These are phyloP conservation scores for Acorus gramineus DNA, from an alignment of 106 monocot species.

Conservation along the genomic window DNA sequence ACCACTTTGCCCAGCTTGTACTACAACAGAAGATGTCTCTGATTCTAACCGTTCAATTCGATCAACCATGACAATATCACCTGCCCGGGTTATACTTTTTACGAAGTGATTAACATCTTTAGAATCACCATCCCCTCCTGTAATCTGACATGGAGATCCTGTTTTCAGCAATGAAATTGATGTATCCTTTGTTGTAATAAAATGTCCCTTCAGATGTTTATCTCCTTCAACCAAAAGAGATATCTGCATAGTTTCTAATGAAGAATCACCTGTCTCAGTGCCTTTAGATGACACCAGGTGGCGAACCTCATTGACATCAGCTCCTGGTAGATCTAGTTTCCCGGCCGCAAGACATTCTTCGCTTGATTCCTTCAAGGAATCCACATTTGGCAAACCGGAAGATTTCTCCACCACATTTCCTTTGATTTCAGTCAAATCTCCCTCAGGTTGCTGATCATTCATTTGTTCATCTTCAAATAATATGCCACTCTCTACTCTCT, in stretches of 20 bases:
- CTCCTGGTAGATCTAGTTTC: slow-evolving; percentile 42
- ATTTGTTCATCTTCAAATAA: background rate
- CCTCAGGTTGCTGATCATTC: slow-evolving; percentile 10
- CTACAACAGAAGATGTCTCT: slow-evolving; percentile 2
- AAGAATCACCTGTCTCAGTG: background rate
- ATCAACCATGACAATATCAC: slow-evolving; percentile 1
- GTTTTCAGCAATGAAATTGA: too few species aligned
- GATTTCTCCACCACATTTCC: slow-evolving; percentile 3
- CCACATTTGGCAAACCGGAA: slow-evolving; percentile 11
- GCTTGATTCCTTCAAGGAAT: slow-evolving; percentile 11
- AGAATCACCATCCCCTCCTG: too few species aligned
- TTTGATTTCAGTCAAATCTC: background rate
- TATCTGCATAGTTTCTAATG: background rate
- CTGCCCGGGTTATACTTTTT: background rate
- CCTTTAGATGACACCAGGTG: slow-evolving; percentile 16
- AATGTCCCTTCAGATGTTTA: too few species aligned
- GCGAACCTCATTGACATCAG: slow-evolving; percentile 34
- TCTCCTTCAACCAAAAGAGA: too few species aligned
- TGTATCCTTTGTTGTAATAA: too few species aligned
- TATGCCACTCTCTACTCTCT: slow-evolving; percentile 8
- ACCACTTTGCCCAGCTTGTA: slow-evolving; percentile 19
- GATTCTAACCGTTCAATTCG: slow-evolving; percentile 8
- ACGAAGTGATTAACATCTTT: slow-evolving; percentile 1
- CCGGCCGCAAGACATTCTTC: slow-evolving; percentile 20
- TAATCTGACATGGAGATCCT: too few species aligned